Conservation (phyloP, 2,329 filamentous ascomycete species). For the Cryoendolithus antarcticus region DNA sequence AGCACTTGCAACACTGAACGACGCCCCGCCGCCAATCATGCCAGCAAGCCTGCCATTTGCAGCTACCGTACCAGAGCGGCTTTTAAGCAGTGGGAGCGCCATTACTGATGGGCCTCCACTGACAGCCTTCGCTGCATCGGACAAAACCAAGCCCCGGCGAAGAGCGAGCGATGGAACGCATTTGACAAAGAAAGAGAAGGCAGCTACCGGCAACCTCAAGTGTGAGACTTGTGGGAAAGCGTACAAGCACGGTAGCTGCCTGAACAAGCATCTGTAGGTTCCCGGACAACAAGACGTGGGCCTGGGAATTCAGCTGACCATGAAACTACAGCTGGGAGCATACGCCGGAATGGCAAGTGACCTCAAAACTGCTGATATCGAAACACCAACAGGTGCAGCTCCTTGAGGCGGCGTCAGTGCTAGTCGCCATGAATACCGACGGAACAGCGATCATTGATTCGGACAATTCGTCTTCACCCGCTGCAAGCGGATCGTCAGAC, state of each 20-base stretch:
- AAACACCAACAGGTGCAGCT: constrained; percentile 99
- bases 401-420: constrained; percentile 88
- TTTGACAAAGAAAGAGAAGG: constrained; percentile 69
- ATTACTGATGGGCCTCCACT: constrained; percentile 59
- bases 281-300: background rate
- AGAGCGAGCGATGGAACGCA: constrained; percentile 78
- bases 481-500: constrained; percentile 69
- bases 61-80: constrained; percentile 24
- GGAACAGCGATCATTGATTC: constrained; percentile 56
- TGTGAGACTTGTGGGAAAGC: constrained; percentile 98
- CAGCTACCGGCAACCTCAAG: constrained; percentile 72
- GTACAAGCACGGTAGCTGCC: constrained; percentile 99
- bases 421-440: constrained; percentile 75
- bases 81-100: constrained; percentile 29
- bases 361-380: constrained; percentile 93
- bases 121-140: constrained; percentile 32
- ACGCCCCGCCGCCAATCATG: constrained; percentile 47
- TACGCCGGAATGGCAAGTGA: constrained; percentile 93
- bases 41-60: constrained; percentile 54
- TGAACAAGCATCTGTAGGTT: constrained; percentile 99
- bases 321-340: constrained; percentile 77
- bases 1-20: constrained; percentile 33
- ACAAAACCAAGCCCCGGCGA: constrained; percentile 41
- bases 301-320: background rate
- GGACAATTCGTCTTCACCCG: constrained; percentile 70